Percentiles rank a stretch among this genome's conserved stretches.
phyloP scores from a whole-genome alignment of 495 filamentous ascomycete species.

The Podospora sp. region DNA sequence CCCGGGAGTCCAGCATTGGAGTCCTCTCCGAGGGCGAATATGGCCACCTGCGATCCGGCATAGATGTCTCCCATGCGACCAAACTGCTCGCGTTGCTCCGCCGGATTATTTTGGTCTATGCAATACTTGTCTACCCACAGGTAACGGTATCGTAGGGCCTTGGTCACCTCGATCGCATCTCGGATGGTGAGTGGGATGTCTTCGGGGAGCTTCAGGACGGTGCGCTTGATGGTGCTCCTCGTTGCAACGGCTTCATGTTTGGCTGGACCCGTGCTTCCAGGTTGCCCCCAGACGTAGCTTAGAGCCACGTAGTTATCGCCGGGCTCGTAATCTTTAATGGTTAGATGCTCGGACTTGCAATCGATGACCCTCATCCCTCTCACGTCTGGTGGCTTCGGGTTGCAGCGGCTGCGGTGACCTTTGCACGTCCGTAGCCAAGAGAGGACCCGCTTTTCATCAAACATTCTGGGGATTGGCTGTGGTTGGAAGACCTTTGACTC shows the following conservation, averaged over 20 bases:
- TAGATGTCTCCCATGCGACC: constrained; percentile 38
- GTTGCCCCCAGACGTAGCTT: constrained; percentile 27
- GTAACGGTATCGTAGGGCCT: constrained; percentile 33
- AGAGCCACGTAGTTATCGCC: constrained; percentile 24
- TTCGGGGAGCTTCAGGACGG: constrained; percentile 2
- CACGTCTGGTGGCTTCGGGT: constrained; percentile 23
- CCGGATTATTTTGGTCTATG: constrained; percentile 35
- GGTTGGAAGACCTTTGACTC: constrained; percentile 23
- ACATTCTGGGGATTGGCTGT: constrained; percentile 23
- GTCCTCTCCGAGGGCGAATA: constrained; percentile 34
- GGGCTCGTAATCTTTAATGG: constrained; percentile 17
- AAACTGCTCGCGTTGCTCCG: constrained; percentile 36
- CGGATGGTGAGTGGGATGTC: constrained; percentile 30
- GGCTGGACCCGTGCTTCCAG: constrained; percentile 7
- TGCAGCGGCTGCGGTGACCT: constrained; percentile 22
- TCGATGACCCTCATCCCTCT: constrained; percentile 25
- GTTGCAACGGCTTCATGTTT: neutral
- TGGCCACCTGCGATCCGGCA: constrained; percentile 28
- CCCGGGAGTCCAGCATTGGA: constrained; percentile 24
- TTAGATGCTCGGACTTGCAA: constrained; percentile 22
- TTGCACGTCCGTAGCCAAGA: constrained; percentile 22
- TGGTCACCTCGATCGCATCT: constrained; percentile 37
- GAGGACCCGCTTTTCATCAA: constrained; percentile 19
- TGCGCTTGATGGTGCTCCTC: constrained; percentile 1
- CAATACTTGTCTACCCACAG: constrained; percentile 47